Base-by-base conservation (phyloP, 768 basidiomycete genomes). In the Rhodotorula graminis region DNA sequence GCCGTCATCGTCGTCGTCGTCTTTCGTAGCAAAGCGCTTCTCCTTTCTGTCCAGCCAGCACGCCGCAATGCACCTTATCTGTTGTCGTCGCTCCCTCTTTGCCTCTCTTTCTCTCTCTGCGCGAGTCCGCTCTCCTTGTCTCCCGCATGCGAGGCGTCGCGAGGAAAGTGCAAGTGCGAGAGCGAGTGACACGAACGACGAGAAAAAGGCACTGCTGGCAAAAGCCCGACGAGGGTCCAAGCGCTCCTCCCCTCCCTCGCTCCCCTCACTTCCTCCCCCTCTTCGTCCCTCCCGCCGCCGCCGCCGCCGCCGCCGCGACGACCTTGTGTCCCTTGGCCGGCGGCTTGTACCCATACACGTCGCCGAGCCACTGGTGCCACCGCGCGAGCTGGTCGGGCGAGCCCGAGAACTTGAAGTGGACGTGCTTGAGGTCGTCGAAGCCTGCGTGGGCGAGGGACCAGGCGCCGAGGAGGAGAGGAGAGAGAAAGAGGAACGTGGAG, bases 381-480 rank as follows among this genome's bases (percentile, higher is more conserved):
- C 84, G 82, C 67, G 78, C 84, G 67, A 82, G 84, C 76, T 92
- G 90, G 72, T 89, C 89, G 61, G 88, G 88, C 15, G 83, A 84
- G 2, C 93, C 93, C 61, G 88, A 84, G 69, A 92, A 93, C 29
- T 85, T 82, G 87, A 90, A 95, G 71, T 91, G 88, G 27, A 97
- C 86, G 57, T 84, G 85, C 77, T 85, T 87, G 58, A 96, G 84
- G 76, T 92, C 89, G 11, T 84, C 79, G 76, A 92, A 91, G 19
- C 74, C 74, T 75, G 66, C 27, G 37, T 6, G 50, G 23, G 21
- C 21, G 46, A 46, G 46, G 19, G 23, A 50, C 19, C 3, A 12
- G 2, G 21, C 19, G 49, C 2, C 2, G 49, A 18, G 27, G 27
- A 49, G 3, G 29, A 4, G 3, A 29, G 37, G n/a, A 15, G 29